Percentiles rank a stretch among this genome's conserved stretches.
Conservation (phyloP, 495 filamentous ascomycete genomes). For the Haplographium delicatum region DNA sequence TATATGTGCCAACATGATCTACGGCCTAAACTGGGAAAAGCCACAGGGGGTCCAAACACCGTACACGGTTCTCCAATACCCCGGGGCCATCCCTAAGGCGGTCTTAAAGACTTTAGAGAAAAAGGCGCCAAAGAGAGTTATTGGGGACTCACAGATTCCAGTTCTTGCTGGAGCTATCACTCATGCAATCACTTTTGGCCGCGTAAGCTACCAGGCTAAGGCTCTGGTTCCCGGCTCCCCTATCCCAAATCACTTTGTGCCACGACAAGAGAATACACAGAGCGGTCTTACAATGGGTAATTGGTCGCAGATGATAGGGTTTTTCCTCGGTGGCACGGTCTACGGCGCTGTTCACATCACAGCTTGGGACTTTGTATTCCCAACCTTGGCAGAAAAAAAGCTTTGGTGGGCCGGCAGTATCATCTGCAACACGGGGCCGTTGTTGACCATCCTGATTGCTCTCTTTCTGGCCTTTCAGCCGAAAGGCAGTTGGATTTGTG, state of each 20-base stretch:
- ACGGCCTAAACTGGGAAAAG: conserved; percentile 25
- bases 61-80: background rate
- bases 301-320: no score
- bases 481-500: no score
- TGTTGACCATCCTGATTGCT: background rate
- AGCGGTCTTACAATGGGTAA: no score
- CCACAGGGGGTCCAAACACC: conserved; percentile 19
- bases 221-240: no score
- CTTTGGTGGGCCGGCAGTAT: conserved; percentile 29
- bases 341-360: conserved; percentile 34
- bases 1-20: conserved; percentile 24
- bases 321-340: background rate
- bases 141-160: no score
- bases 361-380: conserved; percentile 38
- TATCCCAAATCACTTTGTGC: no score
- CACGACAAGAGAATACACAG: no score
- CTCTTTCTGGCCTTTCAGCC: no score
- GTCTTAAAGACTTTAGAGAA: background rate
- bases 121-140: background rate
- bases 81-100: background rate
- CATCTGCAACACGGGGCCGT: background rate
- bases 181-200: no score
- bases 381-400: conserved; percentile 26
- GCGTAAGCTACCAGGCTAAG: no score
- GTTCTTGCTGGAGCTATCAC: no score